Evolutionary conservation across 2,329 filamentous ascomycete species (phyloP).

Genomic region (Phyllosticta citrichinensis): DNA sequence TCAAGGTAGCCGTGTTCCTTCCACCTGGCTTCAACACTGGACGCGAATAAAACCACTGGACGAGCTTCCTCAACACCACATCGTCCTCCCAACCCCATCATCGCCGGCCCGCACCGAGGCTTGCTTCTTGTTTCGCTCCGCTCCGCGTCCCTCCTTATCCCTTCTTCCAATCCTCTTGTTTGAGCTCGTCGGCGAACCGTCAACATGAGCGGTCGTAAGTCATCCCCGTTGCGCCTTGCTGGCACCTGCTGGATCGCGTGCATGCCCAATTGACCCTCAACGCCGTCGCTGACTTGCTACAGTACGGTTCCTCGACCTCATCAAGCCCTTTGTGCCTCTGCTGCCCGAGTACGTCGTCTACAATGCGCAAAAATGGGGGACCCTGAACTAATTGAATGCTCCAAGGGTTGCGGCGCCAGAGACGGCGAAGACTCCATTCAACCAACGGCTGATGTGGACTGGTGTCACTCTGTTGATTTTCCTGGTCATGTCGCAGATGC

Average conservation of each 20-base stretch:
- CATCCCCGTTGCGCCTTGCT: constrained; percentile 14
- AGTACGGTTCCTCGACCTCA: constrained; percentile 99
- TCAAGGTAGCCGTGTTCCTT: background rate
- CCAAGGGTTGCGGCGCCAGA: constrained; percentile 64
- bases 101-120: background rate
- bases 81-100: constrained; percentile 6
- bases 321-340: constrained; percentile 99
- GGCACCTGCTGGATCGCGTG: constrained; percentile 4
- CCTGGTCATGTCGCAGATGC: constrained; percentile 99
- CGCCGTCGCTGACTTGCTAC: constrained; percentile 11
- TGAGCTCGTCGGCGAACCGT: constrained; percentile 26
- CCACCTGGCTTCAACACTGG: constrained; percentile 6
- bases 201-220: constrained; percentile 52
- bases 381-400: background rate
- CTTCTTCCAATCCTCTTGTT: constrained; percentile 18
- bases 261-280: constrained; percentile 18
- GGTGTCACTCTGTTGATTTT: constrained; percentile 82
- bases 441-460: constrained; percentile 58
- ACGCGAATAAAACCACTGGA: constrained; percentile 9
- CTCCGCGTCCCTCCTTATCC: constrained; percentile 4
- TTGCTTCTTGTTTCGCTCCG: background rate
- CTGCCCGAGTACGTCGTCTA: constrained; percentile 70
- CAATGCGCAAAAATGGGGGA: background rate
- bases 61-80: constrained; percentile 8
- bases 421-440: constrained; percentile 89